A percentile compares a stretch with the other conserved stretches of the same genome.
These are phyloP conservation scores for Apiospora hydei DNA, from an alignment of 2,329 filamentous ascomycete genomes.

Conservation along the genomic window DNA sequence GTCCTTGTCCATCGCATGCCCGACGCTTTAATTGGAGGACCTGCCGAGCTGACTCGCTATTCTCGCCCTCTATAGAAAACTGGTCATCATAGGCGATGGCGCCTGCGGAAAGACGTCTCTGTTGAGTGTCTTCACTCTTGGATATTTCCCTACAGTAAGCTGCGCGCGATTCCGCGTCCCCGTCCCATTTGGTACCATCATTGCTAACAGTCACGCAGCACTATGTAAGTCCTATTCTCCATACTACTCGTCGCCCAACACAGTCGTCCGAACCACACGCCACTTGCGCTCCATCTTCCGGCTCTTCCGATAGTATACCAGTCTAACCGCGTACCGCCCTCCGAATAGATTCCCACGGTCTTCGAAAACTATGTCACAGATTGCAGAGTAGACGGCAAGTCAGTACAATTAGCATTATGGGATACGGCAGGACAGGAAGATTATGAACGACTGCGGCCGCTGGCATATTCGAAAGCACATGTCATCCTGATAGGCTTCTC, in stretches of 20 bases:
- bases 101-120: constrained; percentile 98
- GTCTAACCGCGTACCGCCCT: constrained; percentile 23
- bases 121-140: constrained; percentile 95
- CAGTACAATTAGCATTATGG: constrained; percentile 97
- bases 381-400: constrained; percentile 96
- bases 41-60: constrained; percentile 24
- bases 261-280: background rate
- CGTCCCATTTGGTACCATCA: constrained; percentile 24
- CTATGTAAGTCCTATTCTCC: constrained; percentile 18
- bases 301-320: background rate
- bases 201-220: constrained; percentile 38
- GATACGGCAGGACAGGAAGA: constrained; percentile 99
- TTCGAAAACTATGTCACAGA: constrained; percentile 99
- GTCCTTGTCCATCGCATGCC: background rate
- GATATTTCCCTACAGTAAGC: constrained; percentile 96
- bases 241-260: constrained; percentile 8
- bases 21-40: constrained; percentile 17
- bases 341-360: constrained; percentile 83
- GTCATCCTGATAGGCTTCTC: constrained; percentile 97
- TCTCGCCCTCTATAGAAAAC: constrained; percentile 37
- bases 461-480: constrained; percentile 97
- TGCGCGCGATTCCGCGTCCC: constrained; percentile 26
- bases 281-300: too few relatives aligned
- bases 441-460: constrained; percentile 91
- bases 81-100: constrained; percentile 59